Percentiles rank a stretch among this genome's conserved stretches.
Evolutionary conservation across 2,329 filamentous ascomycete genomes (phyloP).

Genomic region (Lecanicillium sp.): DNA sequence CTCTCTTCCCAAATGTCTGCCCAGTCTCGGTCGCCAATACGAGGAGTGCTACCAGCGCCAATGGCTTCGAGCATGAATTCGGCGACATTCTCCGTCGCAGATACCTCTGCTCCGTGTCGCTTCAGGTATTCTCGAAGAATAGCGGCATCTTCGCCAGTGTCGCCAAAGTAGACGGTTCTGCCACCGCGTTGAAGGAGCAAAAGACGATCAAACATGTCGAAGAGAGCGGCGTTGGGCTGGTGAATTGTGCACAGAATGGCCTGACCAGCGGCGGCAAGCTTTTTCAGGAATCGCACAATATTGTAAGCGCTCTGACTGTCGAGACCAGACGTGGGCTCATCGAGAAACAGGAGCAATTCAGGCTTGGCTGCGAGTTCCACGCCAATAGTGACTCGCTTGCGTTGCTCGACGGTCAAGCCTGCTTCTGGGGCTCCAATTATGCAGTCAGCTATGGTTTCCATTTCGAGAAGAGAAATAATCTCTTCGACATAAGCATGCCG

Average conservation of each 20-base stretch:
- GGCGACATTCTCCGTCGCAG: conserved; percentile 51
- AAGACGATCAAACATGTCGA: conserved; percentile 45
- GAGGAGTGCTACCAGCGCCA: conserved; percentile 49
- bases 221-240: conserved; percentile 32
- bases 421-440: conserved; percentile 55
- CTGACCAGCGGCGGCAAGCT: conserved; percentile 39
- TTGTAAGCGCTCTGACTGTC: conserved; percentile 63
- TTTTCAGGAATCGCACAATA: conserved; percentile 60
- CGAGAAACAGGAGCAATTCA: conserved; percentile 66
- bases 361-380: conserved; percentile 83
- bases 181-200: conserved; percentile 43
- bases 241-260: conserved; percentile 43
- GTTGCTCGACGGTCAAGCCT: conserved; percentile 59
- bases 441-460: conserved; percentile 50
- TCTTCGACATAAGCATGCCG: conserved; percentile 54
- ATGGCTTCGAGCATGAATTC: conserved; percentile 55
- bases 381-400: conserved; percentile 79
- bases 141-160: conserved; percentile 34
- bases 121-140: conserved; percentile 51
- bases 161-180: conserved; percentile 50
- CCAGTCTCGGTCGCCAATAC: conserved; percentile 70
- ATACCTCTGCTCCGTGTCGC: conserved; percentile 48
- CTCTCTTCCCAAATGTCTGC: conserved; percentile 70
- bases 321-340: conserved; percentile 70
- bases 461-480: conserved; percentile 49